Conservation (phyloP, 768 basidiomycete species). For the Lepiota venenata region DNA sequence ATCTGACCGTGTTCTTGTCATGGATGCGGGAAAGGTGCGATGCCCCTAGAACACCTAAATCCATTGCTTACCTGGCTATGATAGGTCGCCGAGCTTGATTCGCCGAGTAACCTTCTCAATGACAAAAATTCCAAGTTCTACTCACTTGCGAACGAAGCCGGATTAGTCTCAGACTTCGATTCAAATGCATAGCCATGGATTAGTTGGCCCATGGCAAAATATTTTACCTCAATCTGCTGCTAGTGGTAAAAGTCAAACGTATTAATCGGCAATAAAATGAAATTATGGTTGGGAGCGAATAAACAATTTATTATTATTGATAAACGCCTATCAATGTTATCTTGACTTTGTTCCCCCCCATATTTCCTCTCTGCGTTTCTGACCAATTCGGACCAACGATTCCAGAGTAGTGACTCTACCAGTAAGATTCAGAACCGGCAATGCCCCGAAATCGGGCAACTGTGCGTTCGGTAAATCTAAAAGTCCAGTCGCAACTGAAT, state of each 20-base stretch:
- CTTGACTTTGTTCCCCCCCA: background rate
- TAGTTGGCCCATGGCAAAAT: no score
- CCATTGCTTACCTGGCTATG: background rate
- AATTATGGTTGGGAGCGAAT: no score
- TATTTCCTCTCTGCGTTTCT: constrained; percentile 28
- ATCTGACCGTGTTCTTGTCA: constrained; percentile 77
- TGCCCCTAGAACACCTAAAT: background rate
- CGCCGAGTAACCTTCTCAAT: constrained; percentile 9
- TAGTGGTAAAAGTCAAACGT: no score
- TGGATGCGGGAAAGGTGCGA: constrained; percentile 70
- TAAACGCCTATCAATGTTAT: no score
- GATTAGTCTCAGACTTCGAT: background rate
- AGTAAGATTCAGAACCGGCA: constrained; percentile 72
- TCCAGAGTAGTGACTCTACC: constrained; percentile 41
- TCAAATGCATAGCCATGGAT: no score
- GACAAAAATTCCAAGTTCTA: constrained; percentile 7
- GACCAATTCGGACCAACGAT: constrained; percentile 28
- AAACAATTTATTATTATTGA: no score
- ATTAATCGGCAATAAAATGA: no score
- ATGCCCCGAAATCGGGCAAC: constrained; percentile 47
- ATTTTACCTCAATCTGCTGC: no score
- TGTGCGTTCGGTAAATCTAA: constrained; percentile 55
- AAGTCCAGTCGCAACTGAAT: constrained; percentile 26
- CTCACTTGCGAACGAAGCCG: constrained; percentile 7
- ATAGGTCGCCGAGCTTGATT: constrained; percentile 13